Evolutionary conservation across 306 rosid species (phyloP).

Genomic region (Rosa chinensis): DNA sequence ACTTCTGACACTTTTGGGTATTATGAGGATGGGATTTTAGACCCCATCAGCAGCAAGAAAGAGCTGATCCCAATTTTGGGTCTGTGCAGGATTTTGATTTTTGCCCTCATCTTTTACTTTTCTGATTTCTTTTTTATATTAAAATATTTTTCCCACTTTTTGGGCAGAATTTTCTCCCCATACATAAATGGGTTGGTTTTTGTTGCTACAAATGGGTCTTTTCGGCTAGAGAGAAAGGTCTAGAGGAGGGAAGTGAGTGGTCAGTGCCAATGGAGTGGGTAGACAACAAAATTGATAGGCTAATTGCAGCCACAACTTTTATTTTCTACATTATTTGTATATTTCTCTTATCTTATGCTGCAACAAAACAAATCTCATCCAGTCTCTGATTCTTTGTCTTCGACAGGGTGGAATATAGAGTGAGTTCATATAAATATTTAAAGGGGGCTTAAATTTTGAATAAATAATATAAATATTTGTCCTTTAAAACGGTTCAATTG

Average conservation of each 20-base stretch:
- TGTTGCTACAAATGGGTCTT: conserved; percentile 40
- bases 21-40: conserved; percentile 33
- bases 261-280: conserved; percentile 26
- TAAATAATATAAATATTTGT: no score
- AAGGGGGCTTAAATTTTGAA: no score
- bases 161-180: conserved; percentile 21
- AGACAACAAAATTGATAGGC: conserved; percentile 54
- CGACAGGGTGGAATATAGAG: conserved; percentile 45
- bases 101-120: conserved; percentile 29
- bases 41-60: conserved; percentile 22
- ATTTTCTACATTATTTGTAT: conserved; percentile 12
- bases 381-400: conserved; percentile 27
- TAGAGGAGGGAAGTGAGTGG: conserved; percentile 21
- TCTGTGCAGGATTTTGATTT: conserved; percentile 4
- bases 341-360: conserved; percentile 21
- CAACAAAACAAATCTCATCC: conserved; percentile 51
- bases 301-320: conserved; percentile 68
- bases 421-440: not conserved
- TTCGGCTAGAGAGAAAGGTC: conserved; percentile 26
- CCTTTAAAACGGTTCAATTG: no score
- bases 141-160: conserved; percentile 6
- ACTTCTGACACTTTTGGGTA: conserved; percentile 1
- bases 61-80: conserved; percentile 29
- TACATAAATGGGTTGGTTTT: conserved; percentile 17
- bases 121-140: conserved; percentile 15